Base-by-base conservation (phyloP, 805 yeast species). In the Teunomyces cretensis region DNA sequence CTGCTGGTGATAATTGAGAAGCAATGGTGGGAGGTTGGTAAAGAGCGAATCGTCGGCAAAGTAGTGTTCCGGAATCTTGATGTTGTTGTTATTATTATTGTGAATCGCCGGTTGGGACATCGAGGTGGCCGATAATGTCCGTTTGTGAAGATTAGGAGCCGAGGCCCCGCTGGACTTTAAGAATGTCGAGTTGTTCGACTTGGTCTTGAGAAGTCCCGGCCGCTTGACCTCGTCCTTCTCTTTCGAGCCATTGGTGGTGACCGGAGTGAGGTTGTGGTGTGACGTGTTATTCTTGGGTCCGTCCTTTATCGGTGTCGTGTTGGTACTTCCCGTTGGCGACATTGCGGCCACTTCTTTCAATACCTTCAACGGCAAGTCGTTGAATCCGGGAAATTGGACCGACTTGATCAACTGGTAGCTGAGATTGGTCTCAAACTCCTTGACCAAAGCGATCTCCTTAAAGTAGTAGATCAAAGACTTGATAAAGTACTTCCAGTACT, bases 371-470 rank as follows among this genome's bases (percentile, higher is more conserved):
- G 70, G 69, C 39, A 68, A 70, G 69, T 54, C 79, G 59, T 49
- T 79, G 62, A 59, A 79, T 9, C 73, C 73, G 6, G 74, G 74
- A 44, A 68, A 67, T 51, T 68, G 69, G 28, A 70, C 61, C 27
- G 72, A 62, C 41, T 57, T 64, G 31, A 72, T 58, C 37, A 72
- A 51, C 53, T 72, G 77, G 43, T 56, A 59, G 41, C 64, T 64
- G 43, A 72, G 53, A 51, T 70, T 60, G 54, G 60, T 57, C 41
- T 60, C 64, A 35, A 59, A 60, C 50, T 72, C 80, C 57, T 77
- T 78, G 45, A 78, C 76, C 42, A 78, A 60, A 30, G 75, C 61
- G 46, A 76, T 62, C 53, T 79, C 76, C 46, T 62, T 67, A 37
- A 68, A 58, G 49, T 72, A 72, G 41, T 62, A 57, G 7, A 68